Base-by-base conservation (phyloP, 805 yeast species). In the Candida mattraensis region DNA sequence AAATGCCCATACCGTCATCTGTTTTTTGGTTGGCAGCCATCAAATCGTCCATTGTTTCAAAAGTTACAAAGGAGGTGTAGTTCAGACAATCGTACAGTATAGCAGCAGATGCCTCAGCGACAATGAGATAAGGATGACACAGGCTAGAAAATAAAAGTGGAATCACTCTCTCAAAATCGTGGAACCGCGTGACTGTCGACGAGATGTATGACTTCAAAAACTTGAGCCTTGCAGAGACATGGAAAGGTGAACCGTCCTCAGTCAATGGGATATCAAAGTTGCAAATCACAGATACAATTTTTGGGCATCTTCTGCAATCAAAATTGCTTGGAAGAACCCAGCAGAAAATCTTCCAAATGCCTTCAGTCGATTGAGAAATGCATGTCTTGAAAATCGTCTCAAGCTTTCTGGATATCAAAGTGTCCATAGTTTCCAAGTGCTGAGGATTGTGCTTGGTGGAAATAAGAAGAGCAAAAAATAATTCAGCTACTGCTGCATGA, bases 401-500 rank as follows among this genome's bases (percentile, higher is more conserved):
- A 25, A 85, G 55, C 39, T 75, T 76, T 1, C 42, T 47, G 1
- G 67, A 51, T 15, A 83, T 51, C 34, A 70, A 72, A 0, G 44
- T 51, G 45, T 80, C 85, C 39, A 81, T 63, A 7, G 48, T 44
- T 2, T 45, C 42, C 7, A 62, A 26, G 3, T 61, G 63, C 0
- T 56, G 47, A 2, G 61, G 54, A 18, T 51, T 47, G 17, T 37
- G 39, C n/a, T 76, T 66, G 5, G 78, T 64, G 2, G 78, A 70
- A 5, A 76, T 51, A 13, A 85, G 53, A 5, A 87, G 47, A 2
- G 89, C 94, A 12, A 80, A 70, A 18, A 80, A 61, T 2, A 86
- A 56, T 56, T 89, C 97, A 37, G 87, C 76, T 1, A 74, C 67
- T 8, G 83, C 79, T 18, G 93, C 78, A 54, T 89, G 94, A 2